Conservation (phyloP, 345 rosid species). For the Jatropha curcas region DNA sequence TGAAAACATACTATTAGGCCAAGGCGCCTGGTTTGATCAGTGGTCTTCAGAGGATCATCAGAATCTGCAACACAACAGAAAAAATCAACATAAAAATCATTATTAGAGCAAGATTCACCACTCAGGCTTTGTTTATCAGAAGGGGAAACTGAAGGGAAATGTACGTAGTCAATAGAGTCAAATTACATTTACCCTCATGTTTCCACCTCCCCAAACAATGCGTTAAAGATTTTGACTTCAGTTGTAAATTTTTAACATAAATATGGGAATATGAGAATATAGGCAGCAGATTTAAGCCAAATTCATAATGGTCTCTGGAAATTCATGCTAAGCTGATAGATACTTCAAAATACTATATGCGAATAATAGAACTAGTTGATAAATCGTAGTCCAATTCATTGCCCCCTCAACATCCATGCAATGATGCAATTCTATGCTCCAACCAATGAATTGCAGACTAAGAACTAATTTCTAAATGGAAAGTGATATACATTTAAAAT, state of each 20-base stretch:
- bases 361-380: neutral
- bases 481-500: neutral
- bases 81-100: neutral
- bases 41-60: conserved; percentile 95
- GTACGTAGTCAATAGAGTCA: too few relatives aligned
- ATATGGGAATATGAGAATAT: neutral
- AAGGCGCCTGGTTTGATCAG: conserved; percentile 89
- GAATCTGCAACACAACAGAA: conserved; percentile 48
- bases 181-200: too few relatives aligned
- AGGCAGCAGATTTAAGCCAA: neutral
- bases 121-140: too few relatives aligned
- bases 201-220: too few relatives aligned
- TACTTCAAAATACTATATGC: neutral
- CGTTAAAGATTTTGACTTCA: neutral
- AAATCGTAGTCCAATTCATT: too few relatives aligned
- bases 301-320: neutral
- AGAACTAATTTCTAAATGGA: neutral
- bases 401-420: neutral
- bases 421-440: neutral
- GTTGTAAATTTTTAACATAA: neutral
- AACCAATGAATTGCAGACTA: neutral
- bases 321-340: neutral
- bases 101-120: neutral
- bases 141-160: too few relatives aligned
- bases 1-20: conserved; percentile 77